Base-by-base conservation (phyloP, 805 yeast genomes). In the Nadsonia fulvescens region DNA sequence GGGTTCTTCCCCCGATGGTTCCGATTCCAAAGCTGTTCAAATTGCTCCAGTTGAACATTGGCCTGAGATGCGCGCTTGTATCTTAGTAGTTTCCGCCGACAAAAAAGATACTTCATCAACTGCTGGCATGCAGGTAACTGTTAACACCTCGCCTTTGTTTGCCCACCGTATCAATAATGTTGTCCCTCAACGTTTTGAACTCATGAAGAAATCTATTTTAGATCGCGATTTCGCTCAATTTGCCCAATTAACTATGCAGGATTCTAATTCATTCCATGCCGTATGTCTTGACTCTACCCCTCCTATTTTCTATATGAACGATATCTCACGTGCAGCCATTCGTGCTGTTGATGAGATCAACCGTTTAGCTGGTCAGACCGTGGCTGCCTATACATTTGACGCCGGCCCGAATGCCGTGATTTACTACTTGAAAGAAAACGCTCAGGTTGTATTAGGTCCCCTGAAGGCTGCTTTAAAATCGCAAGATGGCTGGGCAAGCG, bases 391-490 rank as follows among this genome's bases (percentile, higher is more conserved):
- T 53, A 89, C 99, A 2, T 89, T 76, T 45, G 99, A 89, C 51
- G 99, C 99, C 16, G 99, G 99, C 46, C 98, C 99, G 52, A 89
- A 89, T 53, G 93, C 95, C 12, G 99, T 89, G 23, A 65, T 89
- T 34, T 89, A 89, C 56, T 89, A 89, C 47, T 70, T 73, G 46
- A 64, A 63, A 37, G 59, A 70, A 42, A 66, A 86, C 51, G 93
- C 82, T 52, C 40, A 53, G n/a, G 60, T 57, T 34, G 70, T 89
- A 5, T 62, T 86, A 39, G 72, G 82, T 3, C 59, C 78, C 37
- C 54, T 89, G 32, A 56, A 71, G 49, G 56, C 60, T 30, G 60
- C 66, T 36, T 71, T 81, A 43, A 50, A 52, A 25, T 42, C 61
- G 25, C 66, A 74, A 25, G 53, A 57, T 7, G 93, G 93, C 11